These are phyloP conservation scores for Calycina herbarum DNA, from an alignment of 2,329 filamentous ascomycete species.

Conservation along the genomic window DNA sequence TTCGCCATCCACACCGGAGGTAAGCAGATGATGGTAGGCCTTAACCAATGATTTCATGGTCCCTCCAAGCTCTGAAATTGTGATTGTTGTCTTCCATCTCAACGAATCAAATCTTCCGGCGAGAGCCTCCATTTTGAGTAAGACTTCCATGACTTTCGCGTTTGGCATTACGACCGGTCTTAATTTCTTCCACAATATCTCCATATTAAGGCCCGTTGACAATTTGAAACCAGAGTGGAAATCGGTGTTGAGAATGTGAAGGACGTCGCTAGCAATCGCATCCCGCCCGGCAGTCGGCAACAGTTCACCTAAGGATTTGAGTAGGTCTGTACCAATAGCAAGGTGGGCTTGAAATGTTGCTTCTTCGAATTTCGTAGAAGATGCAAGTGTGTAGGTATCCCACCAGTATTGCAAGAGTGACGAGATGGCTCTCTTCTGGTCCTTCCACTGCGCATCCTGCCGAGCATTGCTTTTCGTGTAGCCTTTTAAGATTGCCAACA, in stretches of 20 bases:
- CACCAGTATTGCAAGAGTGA: slow-evolving; percentile 54
- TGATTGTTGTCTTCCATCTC: slow-evolving; percentile 57
- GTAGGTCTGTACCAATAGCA: slow-evolving; percentile 39
- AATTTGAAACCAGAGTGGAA: slow-evolving; percentile 73
- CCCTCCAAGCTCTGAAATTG: slow-evolving; percentile 52
- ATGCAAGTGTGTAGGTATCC: slow-evolving; percentile 52
- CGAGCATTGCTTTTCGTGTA: slow-evolving; percentile 44
- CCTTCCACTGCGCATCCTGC: slow-evolving; percentile 35
- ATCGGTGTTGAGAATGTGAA: slow-evolving; percentile 48
- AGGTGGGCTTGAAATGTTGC: slow-evolving; percentile 65
- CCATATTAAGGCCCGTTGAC: slow-evolving; percentile 76
- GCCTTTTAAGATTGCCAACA: slow-evolving; percentile 44
- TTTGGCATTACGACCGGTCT: slow-evolving; percentile 60
- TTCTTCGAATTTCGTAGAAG: slow-evolving; percentile 54
- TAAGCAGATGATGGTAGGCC: slow-evolving; percentile 57
- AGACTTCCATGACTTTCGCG: slow-evolving; percentile 46
- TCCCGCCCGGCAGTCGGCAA: not conserved
- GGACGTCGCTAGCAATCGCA: slow-evolving; percentile 22
- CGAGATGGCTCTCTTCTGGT: slow-evolving; percentile 41
- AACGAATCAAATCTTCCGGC: slow-evolving; percentile 60
- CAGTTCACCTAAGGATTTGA: slow-evolving; percentile 14
- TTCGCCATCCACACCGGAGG: slow-evolving; percentile 36
- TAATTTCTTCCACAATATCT: slow-evolving; percentile 72
- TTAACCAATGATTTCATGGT: slow-evolving; percentile 56
- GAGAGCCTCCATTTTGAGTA: slow-evolving; percentile 54